A percentile compares a stretch with the other conserved stretches of the same genome.
Conservation (phyloP, 177 flowering plant species). For the Tripterygium wilfordii region DNA sequence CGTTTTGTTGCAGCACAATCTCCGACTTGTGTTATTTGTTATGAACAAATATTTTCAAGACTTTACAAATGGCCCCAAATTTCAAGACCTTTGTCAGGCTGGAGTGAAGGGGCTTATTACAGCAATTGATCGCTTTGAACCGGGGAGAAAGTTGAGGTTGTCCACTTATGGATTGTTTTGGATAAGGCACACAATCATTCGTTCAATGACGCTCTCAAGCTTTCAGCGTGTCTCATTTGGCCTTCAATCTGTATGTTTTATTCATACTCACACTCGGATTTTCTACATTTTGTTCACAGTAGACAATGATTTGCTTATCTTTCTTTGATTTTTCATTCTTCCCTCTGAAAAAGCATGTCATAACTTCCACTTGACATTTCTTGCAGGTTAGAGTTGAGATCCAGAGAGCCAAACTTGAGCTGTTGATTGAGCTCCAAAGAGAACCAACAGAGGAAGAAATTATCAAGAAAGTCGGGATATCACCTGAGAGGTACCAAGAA, state of each 20-base stretch:
- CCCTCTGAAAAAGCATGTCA: too few relatives aligned
- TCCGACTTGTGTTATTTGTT: constrained; percentile 78
- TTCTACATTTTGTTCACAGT: not conserved
- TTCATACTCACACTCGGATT: not conserved
- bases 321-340: not conserved
- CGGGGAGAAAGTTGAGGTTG: constrained; percentile 58
- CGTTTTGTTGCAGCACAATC: constrained; percentile 80
- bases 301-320: not conserved
- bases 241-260: constrained; percentile 73
- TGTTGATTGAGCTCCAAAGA: constrained; percentile 64
- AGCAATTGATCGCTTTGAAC: constrained; percentile 95
- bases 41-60: constrained; percentile 93
- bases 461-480: constrained; percentile 59
- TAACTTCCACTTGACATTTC: not conserved
- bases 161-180: constrained; percentile 91
- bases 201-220: constrained; percentile 83
- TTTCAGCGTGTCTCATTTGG: constrained; percentile 83
- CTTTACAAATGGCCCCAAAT: constrained; percentile 58
- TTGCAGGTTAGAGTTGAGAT: constrained; percentile 81
- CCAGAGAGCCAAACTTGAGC: constrained; percentile 60
- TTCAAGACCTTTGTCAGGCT: constrained; percentile 90
- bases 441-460: constrained; percentile 80
- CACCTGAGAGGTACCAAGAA: constrained; percentile 73
- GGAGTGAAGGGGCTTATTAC: constrained; percentile 89
- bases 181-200: constrained; percentile 89